Evolutionary conservation across 2,329 filamentous ascomycete genomes (phyloP), one percentile per base, ranked within the genome.

Genomic region (Fusarium sp.): DNA sequence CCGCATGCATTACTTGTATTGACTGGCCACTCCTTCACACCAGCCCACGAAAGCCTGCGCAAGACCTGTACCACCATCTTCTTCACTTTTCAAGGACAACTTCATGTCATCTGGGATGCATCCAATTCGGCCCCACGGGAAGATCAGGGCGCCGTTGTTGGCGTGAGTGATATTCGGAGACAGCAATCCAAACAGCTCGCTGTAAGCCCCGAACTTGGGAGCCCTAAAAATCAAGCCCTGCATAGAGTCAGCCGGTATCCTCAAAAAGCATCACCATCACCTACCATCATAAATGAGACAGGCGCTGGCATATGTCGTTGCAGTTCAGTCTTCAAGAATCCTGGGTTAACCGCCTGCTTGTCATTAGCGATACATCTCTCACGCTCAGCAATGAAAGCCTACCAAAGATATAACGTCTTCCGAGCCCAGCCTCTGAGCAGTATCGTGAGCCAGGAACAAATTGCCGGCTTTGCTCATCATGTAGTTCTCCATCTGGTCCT

Each of bases 401-500:
- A 67, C 58, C 57, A 65, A 44, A n/a, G 62, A 67, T 11, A 69
- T 44, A n/a, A 71, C 45, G 4, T 68, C 69, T 10, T 58, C 46
- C n/a, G 41, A 10, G 9, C 62, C 62, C 12, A 71, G 31, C 26
- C 62, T 55, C 20, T 11, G 33, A 13, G 68, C 41, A n/a, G 62
- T 58, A 23, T 69, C 69, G 2, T 64, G 56, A 5, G 62, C 54
- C 4, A 72, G n/a, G 33, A 72, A 45, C 4, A 63, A 42, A 12
- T 72, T 72, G 6, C 57, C 69, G 3, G 55, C 60, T 31, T 72
- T 72, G 28, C 57, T 68, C 66, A 71, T 71, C 62, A 70, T 70
- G 46, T 70, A 71, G n/a, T 71, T 71, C 36, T 68, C 59, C 57
- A 70, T 65, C 42, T 65, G 65, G 30, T 61, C 58, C 46, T 67